Evolutionary conservation across 2,329 filamentous ascomycete genomes (phyloP).

Genomic region (Waltergamsia citrina): DNA sequence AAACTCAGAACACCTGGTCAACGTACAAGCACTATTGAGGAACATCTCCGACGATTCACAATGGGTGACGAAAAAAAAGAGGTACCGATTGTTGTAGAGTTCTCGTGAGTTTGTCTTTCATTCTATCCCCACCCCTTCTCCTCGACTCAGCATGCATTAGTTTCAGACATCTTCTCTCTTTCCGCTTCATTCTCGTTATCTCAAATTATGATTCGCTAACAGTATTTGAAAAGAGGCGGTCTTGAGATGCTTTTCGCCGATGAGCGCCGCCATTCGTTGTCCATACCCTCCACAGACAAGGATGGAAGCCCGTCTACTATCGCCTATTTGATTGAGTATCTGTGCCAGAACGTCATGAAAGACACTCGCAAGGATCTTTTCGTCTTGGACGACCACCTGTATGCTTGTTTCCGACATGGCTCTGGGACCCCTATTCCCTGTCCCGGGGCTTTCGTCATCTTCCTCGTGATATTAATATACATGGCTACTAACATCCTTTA

Average conservation of each 20-base stretch:
- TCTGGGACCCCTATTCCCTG: background rate
- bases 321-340: constrained; percentile 65
- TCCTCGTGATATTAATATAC: too few relatives aligned
- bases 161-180: too few relatives aligned
- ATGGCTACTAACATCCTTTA: constrained; percentile 9
- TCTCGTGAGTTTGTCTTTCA: constrained; percentile 34
- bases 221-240: constrained; percentile 61
- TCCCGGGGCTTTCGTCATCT: too few relatives aligned
- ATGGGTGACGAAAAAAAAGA: constrained; percentile 12
- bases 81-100: constrained; percentile 62
- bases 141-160: background rate
- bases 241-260: constrained; percentile 91
- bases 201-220: background rate
- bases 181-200: constrained; percentile 1
- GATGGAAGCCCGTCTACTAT: constrained; percentile 57
- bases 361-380: constrained; percentile 83
- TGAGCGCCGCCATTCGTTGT: constrained; percentile 61
- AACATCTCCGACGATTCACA: constrained; percentile 1
- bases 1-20: too few relatives aligned
- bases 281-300: constrained; percentile 53
- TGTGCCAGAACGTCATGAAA: constrained; percentile 76
- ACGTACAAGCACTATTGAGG: background rate
- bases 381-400: constrained; percentile 81
- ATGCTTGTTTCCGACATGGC: too few relatives aligned
- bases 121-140: constrained; percentile 7